Evolutionary conservation across 2,329 filamentous ascomycete genomes (phyloP).

Genomic region (Aspergillus aculeatinus): DNA sequence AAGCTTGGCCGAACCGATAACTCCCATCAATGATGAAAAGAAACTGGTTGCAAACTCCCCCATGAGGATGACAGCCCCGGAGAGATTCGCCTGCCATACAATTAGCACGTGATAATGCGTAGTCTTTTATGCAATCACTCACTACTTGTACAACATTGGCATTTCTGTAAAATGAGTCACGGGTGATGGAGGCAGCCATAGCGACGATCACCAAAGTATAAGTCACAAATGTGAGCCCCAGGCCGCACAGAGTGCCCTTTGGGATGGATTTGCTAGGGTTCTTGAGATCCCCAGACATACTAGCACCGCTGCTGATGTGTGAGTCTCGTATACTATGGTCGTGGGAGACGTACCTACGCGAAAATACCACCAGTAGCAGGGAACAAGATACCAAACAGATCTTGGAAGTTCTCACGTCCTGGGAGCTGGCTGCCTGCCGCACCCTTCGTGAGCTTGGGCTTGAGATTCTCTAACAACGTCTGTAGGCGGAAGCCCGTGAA

Average conservation of each 20-base stretch:
- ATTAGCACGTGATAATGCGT: slow-evolving; percentile 9
- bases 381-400: slow-evolving; percentile 83
- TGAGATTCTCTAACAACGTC: slow-evolving; percentile 72
- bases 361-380: slow-evolving; percentile 65
- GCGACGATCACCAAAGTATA: slow-evolving; percentile 76
- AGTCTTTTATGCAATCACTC: slow-evolving; percentile 22
- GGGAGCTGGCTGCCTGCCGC: slow-evolving; percentile 61
- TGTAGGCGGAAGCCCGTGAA: slow-evolving; percentile 74
- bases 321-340: slow-evolving; percentile 55
- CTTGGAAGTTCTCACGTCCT: slow-evolving; percentile 70
- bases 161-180: slow-evolving; percentile 70
- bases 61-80: slow-evolving; percentile 68
- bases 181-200: slow-evolving; percentile 73
- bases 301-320: slow-evolving; percentile 61
- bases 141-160: slow-evolving; percentile 75
- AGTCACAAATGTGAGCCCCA: slow-evolving; percentile 70
- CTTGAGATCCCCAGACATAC: slow-evolving; percentile 83
- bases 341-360: slow-evolving; percentile 42
- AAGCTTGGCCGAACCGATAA: slow-evolving; percentile 81
- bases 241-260: slow-evolving; percentile 75
- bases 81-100: slow-evolving; percentile 65
- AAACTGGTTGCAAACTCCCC: slow-evolving; percentile 81
- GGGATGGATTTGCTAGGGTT: slow-evolving; percentile 83
- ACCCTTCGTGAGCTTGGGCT: slow-evolving; percentile 64
- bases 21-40: slow-evolving; percentile 83